Conservation (phyloP, 768 basidiomycete genomes). For the Imleria badia region DNA sequence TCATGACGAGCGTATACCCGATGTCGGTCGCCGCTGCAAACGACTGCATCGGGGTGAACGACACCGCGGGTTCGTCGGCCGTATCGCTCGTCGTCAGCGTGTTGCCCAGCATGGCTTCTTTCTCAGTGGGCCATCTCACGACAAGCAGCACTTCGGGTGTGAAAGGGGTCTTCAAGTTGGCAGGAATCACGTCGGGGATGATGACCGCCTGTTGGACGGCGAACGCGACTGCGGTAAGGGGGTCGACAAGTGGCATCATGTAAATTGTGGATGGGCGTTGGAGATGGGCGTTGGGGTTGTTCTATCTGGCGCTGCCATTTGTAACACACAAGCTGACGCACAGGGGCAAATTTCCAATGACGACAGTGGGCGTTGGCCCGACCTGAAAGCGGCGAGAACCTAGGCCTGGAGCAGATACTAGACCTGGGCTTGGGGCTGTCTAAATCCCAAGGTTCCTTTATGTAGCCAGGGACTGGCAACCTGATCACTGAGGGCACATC, state of each 20-base stretch:
- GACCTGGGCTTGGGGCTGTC: no score
- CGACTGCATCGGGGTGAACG: conserved; percentile 42
- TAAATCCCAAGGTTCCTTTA: no score
- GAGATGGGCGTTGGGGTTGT: background rate
- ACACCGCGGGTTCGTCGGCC: conserved; percentile 49
- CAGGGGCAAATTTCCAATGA: no score
- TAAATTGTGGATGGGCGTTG: background rate
- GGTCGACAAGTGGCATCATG: conserved; percentile 28
- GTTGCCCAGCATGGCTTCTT: conserved; percentile 39
- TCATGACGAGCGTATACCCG: conserved; percentile 55
- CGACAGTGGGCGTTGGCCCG: no score
- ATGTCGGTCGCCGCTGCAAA: conserved; percentile 32
- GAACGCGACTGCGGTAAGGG: conserved; percentile 21
- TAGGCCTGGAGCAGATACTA: no score
- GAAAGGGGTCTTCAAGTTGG: conserved; percentile 18
- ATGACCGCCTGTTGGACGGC: conserved; percentile 21
- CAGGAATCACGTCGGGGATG: conserved; percentile 33
- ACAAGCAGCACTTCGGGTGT: conserved; percentile 28
- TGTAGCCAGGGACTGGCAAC: no score
- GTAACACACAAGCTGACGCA: no score
- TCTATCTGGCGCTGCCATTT: no score
- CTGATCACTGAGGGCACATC: no score
- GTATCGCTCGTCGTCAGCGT: conserved; percentile 38
- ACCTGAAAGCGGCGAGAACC: no score
- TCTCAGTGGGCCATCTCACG: conserved; percentile 29